phyloP scores from a whole-genome alignment of 2,329 filamentous ascomycete species.

The Neonectria magnoliae region DNA sequence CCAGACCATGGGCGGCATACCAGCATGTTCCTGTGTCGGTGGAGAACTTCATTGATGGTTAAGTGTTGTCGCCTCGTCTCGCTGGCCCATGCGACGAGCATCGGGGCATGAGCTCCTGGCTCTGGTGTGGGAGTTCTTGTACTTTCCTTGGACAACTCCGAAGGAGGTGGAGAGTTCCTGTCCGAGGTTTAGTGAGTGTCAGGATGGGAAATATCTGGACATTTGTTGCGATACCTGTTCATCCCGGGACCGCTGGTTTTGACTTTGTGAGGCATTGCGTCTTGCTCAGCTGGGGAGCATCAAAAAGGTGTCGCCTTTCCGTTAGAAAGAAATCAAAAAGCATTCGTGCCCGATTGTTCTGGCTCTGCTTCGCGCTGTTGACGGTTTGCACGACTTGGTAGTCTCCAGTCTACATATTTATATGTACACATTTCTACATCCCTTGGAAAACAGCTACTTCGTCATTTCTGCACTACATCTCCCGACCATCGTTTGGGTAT shows the following conservation, averaged over 20 bases:
- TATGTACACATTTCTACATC: not conserved
- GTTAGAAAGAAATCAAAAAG: not conserved
- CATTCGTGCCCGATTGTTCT: not conserved
- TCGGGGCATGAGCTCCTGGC: conserved; percentile 6
- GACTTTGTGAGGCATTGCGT: conserved; percentile 27
- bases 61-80: conserved; percentile 29
- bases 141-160: not conserved
- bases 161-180: not conserved
- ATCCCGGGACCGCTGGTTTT: conserved; percentile 6
- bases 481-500: not conserved
- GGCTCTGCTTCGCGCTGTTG: not conserved
- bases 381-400: not conserved
- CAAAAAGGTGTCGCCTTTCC: not conserved
- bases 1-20: conserved; percentile 23
- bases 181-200: not conserved
- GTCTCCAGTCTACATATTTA: not conserved
- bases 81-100: conserved; percentile 26
- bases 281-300: not conserved
- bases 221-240: conserved; percentile 13
- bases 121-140: not conserved
- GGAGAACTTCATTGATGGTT: conserved; percentile 30
- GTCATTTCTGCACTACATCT: not conserved
- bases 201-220: not conserved
- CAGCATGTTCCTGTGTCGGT: conserved; percentile 14
- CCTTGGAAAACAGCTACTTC: not conserved